Conservation (phyloP, 345 rosid genomes). For the Syzygium aqueum region DNA sequence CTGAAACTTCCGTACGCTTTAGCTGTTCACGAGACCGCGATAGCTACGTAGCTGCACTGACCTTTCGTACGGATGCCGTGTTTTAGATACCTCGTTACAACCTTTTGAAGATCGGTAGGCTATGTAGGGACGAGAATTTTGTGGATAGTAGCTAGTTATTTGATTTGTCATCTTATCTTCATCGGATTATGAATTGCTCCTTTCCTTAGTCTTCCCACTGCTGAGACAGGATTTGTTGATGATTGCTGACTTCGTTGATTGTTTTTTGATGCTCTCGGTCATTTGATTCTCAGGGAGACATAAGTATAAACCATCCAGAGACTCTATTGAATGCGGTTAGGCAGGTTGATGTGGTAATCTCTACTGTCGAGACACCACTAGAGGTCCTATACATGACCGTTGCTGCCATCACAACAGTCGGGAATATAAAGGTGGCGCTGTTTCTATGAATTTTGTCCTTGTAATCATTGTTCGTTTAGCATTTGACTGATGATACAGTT, state of each 20-base stretch:
- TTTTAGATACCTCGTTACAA: too few relatives aligned
- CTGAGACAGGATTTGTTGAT: neutral
- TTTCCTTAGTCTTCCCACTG: neutral
- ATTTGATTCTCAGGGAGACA: neutral
- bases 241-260: neutral
- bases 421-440: neutral
- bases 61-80: neutral
- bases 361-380: neutral
- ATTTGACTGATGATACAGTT: neutral
- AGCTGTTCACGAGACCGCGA: neutral
- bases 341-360: slow-evolving; percentile 4
- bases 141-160: neutral
- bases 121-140: neutral
- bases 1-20: neutral
- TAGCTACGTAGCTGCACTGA: neutral
- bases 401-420: neutral
- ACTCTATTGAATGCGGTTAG: neutral
- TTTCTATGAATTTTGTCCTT: neutral
- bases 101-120: too few relatives aligned
- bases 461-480: neutral
- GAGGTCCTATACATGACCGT: neutral
- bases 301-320: neutral
- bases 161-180: neutral
- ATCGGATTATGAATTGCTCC: neutral
- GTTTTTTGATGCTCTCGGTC: neutral